Conservation (phyloP, 1,284 basidiomycete genomes). For the Porodaedalea pini region DNA sequence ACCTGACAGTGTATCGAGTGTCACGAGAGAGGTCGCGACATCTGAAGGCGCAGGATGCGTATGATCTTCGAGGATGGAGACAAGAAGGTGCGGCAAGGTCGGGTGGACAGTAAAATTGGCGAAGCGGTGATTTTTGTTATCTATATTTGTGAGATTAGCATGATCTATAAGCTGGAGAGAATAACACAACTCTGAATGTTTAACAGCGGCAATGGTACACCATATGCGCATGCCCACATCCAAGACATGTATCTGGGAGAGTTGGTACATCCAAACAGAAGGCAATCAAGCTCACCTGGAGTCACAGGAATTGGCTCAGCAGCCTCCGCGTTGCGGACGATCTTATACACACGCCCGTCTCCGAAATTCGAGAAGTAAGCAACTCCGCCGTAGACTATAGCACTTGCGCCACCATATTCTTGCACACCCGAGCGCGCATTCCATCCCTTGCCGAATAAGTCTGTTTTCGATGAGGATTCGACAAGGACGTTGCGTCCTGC, state of each 20-base stretch:
- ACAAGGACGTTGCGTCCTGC: constrained; percentile 56
- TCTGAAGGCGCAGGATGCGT: constrained; percentile 52
- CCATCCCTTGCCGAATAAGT: constrained; percentile 50
- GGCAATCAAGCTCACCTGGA: constrained; percentile 44
- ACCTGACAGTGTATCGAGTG: constrained; percentile 47
- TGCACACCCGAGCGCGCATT: constrained; percentile 58
- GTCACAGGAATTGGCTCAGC: constrained; percentile 51
- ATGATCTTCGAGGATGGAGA: constrained; percentile 60
- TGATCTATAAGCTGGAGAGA: neutral
- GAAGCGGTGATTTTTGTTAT: constrained; percentile 52
- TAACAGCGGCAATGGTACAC: neutral
- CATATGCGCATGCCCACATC: neutral
- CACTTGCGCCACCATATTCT: constrained; percentile 55
- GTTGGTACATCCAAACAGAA: neutral
- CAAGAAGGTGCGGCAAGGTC: constrained; percentile 5
- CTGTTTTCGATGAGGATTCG: constrained; percentile 41
- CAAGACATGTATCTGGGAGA: neutral
- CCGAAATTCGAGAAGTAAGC: constrained; percentile 55
- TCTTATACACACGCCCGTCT: constrained; percentile 49
- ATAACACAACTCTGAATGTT: no score
- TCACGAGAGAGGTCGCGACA: constrained; percentile 54
- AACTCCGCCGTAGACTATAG: constrained; percentile 44
- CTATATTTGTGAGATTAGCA: constrained; percentile 28
- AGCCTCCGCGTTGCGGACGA: constrained; percentile 27
- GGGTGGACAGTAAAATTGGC: constrained; percentile 53